These are phyloP conservation scores for Cicer pinnatifidum DNA, from an alignment of 306 rosid species.

Conservation along the genomic window DNA sequence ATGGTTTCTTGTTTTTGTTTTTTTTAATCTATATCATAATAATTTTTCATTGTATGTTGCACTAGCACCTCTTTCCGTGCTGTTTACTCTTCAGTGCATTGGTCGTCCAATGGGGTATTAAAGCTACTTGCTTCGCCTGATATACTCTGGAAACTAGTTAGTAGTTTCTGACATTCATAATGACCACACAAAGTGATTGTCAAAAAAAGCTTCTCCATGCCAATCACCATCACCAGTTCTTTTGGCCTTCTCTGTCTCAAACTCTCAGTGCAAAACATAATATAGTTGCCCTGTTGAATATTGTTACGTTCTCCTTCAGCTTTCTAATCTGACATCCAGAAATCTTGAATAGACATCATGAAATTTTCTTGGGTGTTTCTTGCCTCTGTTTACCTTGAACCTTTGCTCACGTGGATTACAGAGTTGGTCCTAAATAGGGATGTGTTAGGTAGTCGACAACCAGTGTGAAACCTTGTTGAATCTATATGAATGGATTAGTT, in stretches of 20 bases:
- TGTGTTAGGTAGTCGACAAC: neutral
- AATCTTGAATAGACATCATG: neutral
- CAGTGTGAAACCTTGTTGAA: neutral
- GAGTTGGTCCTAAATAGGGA: neutral
- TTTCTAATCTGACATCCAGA: slow-evolving; percentile 11
- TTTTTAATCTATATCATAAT: slow-evolving; percentile 21
- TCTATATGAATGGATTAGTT: neutral
- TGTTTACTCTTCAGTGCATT: neutral
- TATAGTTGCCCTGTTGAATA: slow-evolving; percentile 7
- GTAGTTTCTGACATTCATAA: neutral
- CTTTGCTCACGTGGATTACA: neutral
- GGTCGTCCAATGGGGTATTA: neutral
- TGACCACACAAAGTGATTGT: neutral
- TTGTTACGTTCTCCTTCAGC: neutral
- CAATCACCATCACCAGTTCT: neutral
- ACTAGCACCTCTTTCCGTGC: neutral
- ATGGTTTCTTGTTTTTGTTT: neutral
- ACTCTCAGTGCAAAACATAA: slow-evolving; percentile 13
- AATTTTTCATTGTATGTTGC: neutral
- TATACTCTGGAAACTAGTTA: neutral
- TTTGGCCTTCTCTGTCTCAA: neutral
- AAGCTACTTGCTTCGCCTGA: neutral
- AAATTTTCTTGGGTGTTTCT: neutral
- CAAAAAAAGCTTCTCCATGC: neutral
- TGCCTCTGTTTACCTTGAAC: neutral